A percentile compares a stretch with the other conserved stretches of the same genome.
phyloP scores from a whole-genome alignment of 2,329 filamentous ascomycete genomes.

The Penicillium sp. region DNA sequence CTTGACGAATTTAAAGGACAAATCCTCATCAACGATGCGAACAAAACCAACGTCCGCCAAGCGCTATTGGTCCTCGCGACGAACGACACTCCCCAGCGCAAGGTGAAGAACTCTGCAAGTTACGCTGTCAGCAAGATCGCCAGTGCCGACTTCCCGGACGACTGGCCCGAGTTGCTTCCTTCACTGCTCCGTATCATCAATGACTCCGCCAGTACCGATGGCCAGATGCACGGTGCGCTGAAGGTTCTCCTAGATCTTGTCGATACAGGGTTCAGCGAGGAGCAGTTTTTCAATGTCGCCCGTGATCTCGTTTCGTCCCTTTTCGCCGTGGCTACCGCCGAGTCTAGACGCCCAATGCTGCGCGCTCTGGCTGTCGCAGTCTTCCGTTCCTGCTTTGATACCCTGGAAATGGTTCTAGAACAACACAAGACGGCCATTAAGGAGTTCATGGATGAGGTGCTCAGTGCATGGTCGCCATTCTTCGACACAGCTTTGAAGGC shows the following conservation, averaged over 20 bases:
- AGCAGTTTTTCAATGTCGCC: slow-evolving; percentile 90
- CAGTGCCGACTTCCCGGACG: slow-evolving; percentile 84
- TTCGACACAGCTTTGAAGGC: slow-evolving; percentile 77
- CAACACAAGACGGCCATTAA: slow-evolving; percentile 85
- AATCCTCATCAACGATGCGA: slow-evolving; percentile 68
- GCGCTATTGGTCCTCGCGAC: slow-evolving; percentile 75
- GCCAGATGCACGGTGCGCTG: slow-evolving; percentile 82
- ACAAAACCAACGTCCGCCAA: slow-evolving; percentile 70
- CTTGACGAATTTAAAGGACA: slow-evolving; percentile 68
- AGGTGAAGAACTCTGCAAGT: slow-evolving; percentile 85
- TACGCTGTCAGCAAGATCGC: slow-evolving; percentile 92
- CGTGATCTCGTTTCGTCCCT: slow-evolving; percentile 79
- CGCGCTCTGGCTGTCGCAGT: slow-evolving; percentile 85
- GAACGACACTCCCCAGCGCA: slow-evolving; percentile 69
- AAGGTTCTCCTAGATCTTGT: slow-evolving; percentile 86
- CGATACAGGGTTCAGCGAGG: slow-evolving; percentile 88
- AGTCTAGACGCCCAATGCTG: slow-evolving; percentile 69
- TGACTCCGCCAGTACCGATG: slow-evolving; percentile 66
- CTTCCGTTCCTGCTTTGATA: slow-evolving; percentile 88
- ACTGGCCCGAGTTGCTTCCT: slow-evolving; percentile 88
- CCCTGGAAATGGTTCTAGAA: slow-evolving; percentile 94
- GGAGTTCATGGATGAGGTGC: slow-evolving; percentile 80
- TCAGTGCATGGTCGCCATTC: slow-evolving; percentile 84
- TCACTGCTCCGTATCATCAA: slow-evolving; percentile 71
- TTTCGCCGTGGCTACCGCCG: slow-evolving; percentile 76